Conservation (phyloP, 345 rosid genomes). For the Sisymbrium altissimum region DNA sequence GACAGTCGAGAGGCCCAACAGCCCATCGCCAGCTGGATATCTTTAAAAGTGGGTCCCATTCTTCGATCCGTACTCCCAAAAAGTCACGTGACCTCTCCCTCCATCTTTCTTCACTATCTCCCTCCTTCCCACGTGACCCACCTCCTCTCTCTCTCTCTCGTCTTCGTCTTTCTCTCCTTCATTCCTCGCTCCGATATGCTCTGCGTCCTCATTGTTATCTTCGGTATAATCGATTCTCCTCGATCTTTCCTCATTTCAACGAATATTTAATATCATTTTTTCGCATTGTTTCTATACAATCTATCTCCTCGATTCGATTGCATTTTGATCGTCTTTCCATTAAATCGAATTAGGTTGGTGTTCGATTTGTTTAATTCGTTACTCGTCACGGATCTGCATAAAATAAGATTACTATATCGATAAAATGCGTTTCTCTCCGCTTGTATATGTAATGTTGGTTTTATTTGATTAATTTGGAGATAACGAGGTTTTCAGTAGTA, state of each 20-base stretch:
- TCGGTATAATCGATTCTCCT: constrained; percentile 28
- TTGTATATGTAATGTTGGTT: not conserved
- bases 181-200: constrained; percentile 28
- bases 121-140: constrained; percentile 32
- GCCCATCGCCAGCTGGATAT: constrained; percentile 37
- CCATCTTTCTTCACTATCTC: constrained; percentile 31
- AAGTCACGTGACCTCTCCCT: constrained; percentile 33
- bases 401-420: not conserved
- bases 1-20: constrained; percentile 38
- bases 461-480: not conserved
- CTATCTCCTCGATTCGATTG: not conserved
- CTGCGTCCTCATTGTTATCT: constrained; percentile 17
- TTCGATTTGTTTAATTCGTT: not conserved
- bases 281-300: not conserved
- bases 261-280: not conserved
- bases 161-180: not conserved
- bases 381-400: not conserved
- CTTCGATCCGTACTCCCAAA: constrained; percentile 24
- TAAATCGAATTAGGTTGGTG: not conserved
- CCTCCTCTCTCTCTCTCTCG: not conserved
- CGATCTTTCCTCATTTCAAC: not conserved
- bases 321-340: constrained; percentile 8
- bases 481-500: not conserved
- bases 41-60: constrained; percentile 15
- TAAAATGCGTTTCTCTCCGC: constrained; percentile 11